Base-by-base conservation (phyloP, 352 stramenopile species). In the Phytophthora pistaciae region DNA sequence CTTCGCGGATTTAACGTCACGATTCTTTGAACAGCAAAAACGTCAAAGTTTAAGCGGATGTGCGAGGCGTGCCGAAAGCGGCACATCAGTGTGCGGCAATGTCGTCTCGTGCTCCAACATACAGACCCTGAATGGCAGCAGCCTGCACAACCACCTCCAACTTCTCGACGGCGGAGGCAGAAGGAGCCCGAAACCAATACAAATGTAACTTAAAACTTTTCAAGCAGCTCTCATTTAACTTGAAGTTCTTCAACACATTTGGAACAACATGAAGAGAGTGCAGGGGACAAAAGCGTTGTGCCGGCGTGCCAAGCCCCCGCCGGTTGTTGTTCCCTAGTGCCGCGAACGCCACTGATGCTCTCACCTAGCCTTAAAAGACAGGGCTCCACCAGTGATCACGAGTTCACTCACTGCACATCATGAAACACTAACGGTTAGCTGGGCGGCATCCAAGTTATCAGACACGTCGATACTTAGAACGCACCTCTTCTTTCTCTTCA, bases 401-500 rank as follows among this genome's bases (percentile, higher is more conserved):
- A 56, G 44, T 21, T 67, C 55, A 52, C 40, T 75, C 42, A 78
- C 70, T 78, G 46, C 56, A 68, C 48, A 18, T 58, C 40, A 56
- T 20, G 18, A 58, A 55, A 23, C 4, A 61, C n/a, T 29, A 49
- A 52, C 33, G n/a, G 33, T 33, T 46, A 46, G 42, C 61, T 61
- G 11, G 38, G 64, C 63, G 73, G 68, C 49, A 59, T 27, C 20
- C 9, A 16, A 57, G 48, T 11, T 29, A 52, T 50, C 20, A 18
- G 42, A 14, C 4, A 60, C 13, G 36, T 18, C 11, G 36, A 42
- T 42, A 42, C 36, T 42, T 42, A 16, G 10, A 42, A 42, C 36
- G 36, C 36, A 93, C 84, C 79, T 95, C 84, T 82, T 95, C 85
- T 63, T 92, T 90, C 33, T 87, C 96, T 70, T 98, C 93, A 68